A percentile compares a stretch with the other conserved stretches of the same genome.
phyloP scores from a whole-genome alignment of 2,329 filamentous ascomycete genomes.

The Mariannaea elegans region DNA sequence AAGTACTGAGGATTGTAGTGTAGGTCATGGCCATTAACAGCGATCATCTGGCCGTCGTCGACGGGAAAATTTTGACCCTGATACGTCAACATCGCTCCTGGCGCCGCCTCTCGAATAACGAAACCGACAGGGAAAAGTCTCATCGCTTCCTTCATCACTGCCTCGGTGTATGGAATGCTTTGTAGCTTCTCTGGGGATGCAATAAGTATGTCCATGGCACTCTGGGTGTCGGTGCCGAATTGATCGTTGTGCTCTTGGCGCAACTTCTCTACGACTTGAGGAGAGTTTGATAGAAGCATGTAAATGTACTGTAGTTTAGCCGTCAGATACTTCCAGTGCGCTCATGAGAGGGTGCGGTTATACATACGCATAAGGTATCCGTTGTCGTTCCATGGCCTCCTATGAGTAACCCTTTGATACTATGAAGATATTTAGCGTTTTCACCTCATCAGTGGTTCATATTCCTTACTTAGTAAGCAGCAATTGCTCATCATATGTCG shows the following conservation, averaged over 20 bases:
- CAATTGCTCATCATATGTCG: neutral
- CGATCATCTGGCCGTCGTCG: conserved; percentile 6
- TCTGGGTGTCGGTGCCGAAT: neutral
- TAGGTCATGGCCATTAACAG: conserved; percentile 10
- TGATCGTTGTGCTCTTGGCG: conserved; percentile 15
- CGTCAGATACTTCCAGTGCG: neutral
- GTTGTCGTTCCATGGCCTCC: conserved; percentile 28
- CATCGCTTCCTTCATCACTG: conserved; percentile 17
- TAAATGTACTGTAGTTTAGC: conserved; percentile 8
- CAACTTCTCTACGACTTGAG: conserved; percentile 10
- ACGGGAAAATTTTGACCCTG: conserved; percentile 13
- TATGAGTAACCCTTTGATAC: conserved; percentile 13
- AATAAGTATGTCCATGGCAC: neutral
- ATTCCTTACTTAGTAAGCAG: conserved; percentile 13
- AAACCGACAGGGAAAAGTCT: conserved; percentile 24
- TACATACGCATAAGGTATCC: conserved; percentile 15
- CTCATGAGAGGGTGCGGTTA: neutral
- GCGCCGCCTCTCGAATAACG: neutral
- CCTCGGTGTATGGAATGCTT: conserved; percentile 19
- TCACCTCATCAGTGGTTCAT: fast-evolving
- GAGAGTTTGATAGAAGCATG: conserved; percentile 19
- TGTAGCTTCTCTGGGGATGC: conserved; percentile 10
- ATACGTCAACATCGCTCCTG: neutral
- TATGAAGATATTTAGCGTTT: neutral
- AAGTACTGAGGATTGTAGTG: conserved; percentile 19